A percentile compares a stretch with the other conserved stretches of the same genome.
Evolutionary conservation across 768 basidiomycete genomes (phyloP).

Genomic region (Phaeolepiota aurea): DNA sequence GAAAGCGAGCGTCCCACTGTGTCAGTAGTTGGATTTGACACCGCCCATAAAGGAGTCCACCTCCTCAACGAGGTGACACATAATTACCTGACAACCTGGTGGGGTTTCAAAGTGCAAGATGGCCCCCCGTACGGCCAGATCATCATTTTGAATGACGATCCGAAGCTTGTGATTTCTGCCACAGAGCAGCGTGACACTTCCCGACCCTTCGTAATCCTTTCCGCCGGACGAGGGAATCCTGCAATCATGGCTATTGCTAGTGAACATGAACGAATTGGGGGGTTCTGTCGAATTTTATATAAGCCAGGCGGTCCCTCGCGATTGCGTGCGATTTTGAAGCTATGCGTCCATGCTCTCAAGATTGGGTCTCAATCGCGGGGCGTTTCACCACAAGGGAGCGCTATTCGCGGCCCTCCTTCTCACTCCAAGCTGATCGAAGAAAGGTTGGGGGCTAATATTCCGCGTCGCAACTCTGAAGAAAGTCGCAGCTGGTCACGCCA

Average conservation of each 20-base stretch:
- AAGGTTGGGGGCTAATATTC: not conserved
- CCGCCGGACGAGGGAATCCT: conserved; percentile 60
- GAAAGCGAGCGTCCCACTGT: conserved; percentile 38
- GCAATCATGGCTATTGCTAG: conserved; percentile 51
- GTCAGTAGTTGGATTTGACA: conserved; percentile 67
- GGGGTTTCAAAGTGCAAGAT: conserved; percentile 53
- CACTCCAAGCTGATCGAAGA: not conserved
- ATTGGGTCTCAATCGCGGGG: conserved; percentile 29
- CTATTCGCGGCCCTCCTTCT: not conserved
- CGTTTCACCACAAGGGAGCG: conserved; percentile 8
- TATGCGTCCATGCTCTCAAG: conserved; percentile 48
- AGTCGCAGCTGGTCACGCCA: conserved; percentile 10
- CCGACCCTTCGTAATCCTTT: conserved; percentile 70
- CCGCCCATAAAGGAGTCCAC: conserved; percentile 52
- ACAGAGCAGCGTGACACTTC: conserved; percentile 46
- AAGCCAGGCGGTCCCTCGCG: conserved; percentile 85
- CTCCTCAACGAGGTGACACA: conserved; percentile 55
- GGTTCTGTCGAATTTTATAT: conserved; percentile 82
- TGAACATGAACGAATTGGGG: conserved; percentile 74
- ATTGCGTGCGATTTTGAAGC: conserved; percentile 57
- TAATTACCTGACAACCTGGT: conserved; percentile 67
- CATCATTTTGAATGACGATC: conserved; percentile 75
- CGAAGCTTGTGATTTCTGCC: conserved; percentile 45
- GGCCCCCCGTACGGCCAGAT: conserved; percentile 52
- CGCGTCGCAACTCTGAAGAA: conserved; percentile 38